Evolutionary conservation across 169 alveolate species (phyloP), one percentile per base, ranked within the genome.

Genomic region (Amoebophrya sp.): DNA sequence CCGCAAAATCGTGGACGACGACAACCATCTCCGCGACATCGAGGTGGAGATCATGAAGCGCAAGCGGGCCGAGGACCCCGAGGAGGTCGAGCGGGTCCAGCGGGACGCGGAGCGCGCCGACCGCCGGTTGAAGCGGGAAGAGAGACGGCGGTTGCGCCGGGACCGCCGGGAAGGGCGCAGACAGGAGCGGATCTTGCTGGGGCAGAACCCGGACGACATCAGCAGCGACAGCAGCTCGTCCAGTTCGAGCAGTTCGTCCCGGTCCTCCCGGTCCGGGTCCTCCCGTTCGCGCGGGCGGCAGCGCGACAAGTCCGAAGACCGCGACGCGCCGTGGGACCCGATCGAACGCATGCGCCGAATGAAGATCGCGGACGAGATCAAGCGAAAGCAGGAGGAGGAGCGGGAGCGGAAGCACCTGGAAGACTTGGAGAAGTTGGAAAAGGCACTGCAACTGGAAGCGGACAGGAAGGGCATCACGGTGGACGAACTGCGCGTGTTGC

Each of bases 291-390:
- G 66, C 7, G 66, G 7, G 29, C 83, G 83, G 29, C 83, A 66
- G 18, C 83, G 83, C 35, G 83, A n/a, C 39, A n/a, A 25, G 7
- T 7, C 35, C 39, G 1, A 2, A 3, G 83, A 66, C 32, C 39
- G 10, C 10, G 83, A 66, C 39, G 83, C 83, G 35, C 83, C 83
- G 35, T 66, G 83, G 83, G 83, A 66, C 35, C 83, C 83, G 83
- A 25, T 66, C 83, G 83, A 66, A 25, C 83, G 83, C 10, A 7
- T 66, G 12, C 83, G 83, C 35, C 83, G 83, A 1, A 66, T 66
- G 83, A 18, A 66, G 83, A n/a, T n/a, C 29, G 83, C 83, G 10
- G 83, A 66, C 83, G 83, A 66, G 32, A 7, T 66, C 83, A 2
- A 25, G 7, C 12, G 32, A 25, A 66, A 66, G 35, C 83, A 66